Conservation (phyloP, 306 rosid genomes). For the Ziziphus jujuba region DNA sequence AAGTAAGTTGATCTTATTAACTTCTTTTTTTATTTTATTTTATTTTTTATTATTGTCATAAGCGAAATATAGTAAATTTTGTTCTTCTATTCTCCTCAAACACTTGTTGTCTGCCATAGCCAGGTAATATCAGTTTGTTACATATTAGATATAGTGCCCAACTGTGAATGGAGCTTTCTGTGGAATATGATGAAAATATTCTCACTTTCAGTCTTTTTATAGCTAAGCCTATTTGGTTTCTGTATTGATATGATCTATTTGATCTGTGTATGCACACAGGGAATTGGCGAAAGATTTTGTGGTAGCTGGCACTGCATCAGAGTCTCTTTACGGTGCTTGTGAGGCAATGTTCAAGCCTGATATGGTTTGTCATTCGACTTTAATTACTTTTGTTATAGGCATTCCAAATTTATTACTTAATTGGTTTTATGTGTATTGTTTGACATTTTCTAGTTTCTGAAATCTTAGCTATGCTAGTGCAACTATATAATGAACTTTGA, state of each 20-base stretch:
- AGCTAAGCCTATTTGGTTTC: not conserved
- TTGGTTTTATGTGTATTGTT: not conserved
- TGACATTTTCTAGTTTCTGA: not conserved
- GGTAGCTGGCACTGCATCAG: constrained; percentile 96
- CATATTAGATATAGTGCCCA: not conserved
- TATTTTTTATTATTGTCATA: not conserved
- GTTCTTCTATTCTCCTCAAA: no score
- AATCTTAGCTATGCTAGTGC: no score
- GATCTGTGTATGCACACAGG: constrained; percentile 44
- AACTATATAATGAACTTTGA: no score
- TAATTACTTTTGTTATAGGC: constrained; percentile 12
- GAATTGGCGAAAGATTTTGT: constrained; percentile 97
- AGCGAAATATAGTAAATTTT: not conserved
- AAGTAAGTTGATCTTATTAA: constrained; percentile 55
- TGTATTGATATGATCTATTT: not conserved
- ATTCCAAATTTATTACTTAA: not conserved
- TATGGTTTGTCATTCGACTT: constrained; percentile 62
- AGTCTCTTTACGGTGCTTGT: constrained; percentile 98
- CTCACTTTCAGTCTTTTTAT: not conserved
- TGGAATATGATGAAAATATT: no score
- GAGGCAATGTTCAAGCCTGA: constrained; percentile 96
- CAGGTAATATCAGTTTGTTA: no score
- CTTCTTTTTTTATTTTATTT: no score
- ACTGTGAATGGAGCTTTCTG: not conserved
- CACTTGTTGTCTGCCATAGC: no score